Conservation (phyloP, 371 early-diverging fungal genomes). For the Paraphysoderma sedebokerense region DNA sequence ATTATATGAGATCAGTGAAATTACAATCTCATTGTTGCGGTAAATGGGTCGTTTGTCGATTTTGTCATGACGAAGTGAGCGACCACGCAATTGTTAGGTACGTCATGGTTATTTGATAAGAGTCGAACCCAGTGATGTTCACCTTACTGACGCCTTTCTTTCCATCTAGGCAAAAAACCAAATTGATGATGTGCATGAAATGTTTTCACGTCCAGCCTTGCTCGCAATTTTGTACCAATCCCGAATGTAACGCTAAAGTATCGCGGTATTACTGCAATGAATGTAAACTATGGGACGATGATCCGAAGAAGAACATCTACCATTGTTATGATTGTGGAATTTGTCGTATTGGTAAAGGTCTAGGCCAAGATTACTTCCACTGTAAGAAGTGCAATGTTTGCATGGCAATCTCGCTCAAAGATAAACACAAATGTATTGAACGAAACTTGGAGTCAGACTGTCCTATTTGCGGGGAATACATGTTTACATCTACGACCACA, state of each 20-base stretch:
- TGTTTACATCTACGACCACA: constrained; percentile 67
- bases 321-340: constrained; percentile 88
- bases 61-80: constrained; percentile 85
- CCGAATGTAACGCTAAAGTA: constrained; percentile 36
- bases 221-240: constrained; percentile 43
- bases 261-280: constrained; percentile 76
- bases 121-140: not conserved
- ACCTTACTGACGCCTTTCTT: not conserved
- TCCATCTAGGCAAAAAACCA: constrained; percentile 39
- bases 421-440: constrained; percentile 85
- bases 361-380: constrained; percentile 74
- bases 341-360: constrained; percentile 73
- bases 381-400: constrained; percentile 91
- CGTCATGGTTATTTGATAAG: not conserved
- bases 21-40: constrained; percentile 85
- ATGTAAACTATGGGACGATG: constrained; percentile 90
- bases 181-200: constrained; percentile 83
- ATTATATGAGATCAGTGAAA: constrained; percentile 77
- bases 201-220: constrained; percentile 70
- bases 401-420: constrained; percentile 49
- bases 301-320: constrained; percentile 59
- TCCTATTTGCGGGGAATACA: constrained; percentile 92
- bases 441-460: constrained; percentile 81
- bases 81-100: constrained; percentile 79
- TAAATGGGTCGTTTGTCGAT: constrained; percentile 74